phyloP scores from a whole-genome alignment of 2,329 filamentous ascomycete genomes.

The Pyrenophora seminiperda region DNA sequence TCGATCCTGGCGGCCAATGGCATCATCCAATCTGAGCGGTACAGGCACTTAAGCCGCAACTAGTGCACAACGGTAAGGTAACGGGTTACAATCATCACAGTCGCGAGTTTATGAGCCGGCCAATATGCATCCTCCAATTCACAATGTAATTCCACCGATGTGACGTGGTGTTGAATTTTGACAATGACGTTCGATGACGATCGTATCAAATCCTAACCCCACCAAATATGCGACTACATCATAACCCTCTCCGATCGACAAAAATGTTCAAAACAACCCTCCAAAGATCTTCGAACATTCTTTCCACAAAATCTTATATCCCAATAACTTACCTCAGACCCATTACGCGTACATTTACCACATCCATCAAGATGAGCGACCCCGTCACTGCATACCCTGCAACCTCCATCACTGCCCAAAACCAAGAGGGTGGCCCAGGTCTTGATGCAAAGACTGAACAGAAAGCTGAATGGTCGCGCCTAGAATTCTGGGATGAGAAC shows the following conservation, averaged over 20 bases:
- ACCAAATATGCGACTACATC: conserved; percentile 5
- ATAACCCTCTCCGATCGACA: background rate
- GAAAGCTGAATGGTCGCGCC: conserved; percentile 27
- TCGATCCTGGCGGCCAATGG: too few relatives aligned
- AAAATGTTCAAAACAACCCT: background rate
- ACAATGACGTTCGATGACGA: conserved; percentile 18
- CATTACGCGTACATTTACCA: background rate
- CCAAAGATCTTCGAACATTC: background rate
- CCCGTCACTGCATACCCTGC: conserved; percentile 27
- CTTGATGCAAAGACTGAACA: conserved; percentile 22
- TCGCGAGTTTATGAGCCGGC: background rate
- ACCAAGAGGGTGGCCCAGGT: conserved; percentile 25
- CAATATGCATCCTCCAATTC: background rate
- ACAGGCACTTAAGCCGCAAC: background rate
- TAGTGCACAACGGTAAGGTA: background rate
- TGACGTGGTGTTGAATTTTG: conserved; percentile 10
- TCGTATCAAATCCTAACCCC: conserved; percentile 9
- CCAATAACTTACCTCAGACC: background rate
- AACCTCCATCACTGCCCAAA: conserved; percentile 22
- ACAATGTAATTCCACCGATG: conserved; percentile 1
- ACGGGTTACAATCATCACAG: background rate
- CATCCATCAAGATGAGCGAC: conserved; percentile 15
- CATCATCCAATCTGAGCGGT: background rate
- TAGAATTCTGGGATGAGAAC: conserved; percentile 30
- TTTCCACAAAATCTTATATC: background rate